These are phyloP conservation scores for Claviceps paspali DNA, from an alignment of 2,329 filamentous ascomycete genomes.

Conservation along the genomic window DNA sequence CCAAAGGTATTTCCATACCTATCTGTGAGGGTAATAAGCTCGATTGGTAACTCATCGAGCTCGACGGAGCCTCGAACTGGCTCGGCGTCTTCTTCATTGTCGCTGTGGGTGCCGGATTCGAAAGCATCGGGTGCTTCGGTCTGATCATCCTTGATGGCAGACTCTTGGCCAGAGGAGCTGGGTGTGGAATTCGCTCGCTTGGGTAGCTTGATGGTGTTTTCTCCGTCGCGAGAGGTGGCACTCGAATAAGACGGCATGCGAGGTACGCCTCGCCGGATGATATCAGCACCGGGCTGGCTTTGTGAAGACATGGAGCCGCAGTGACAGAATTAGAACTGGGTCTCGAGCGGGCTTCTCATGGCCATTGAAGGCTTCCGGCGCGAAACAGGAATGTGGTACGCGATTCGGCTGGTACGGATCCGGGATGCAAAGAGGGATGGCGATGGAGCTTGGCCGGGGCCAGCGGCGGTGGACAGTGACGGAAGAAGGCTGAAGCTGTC, in stretches of 20 bases:
- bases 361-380: not conserved
- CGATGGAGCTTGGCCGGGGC: not conserved
- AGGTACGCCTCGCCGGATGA: conserved; percentile 15
- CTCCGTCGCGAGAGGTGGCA: conserved; percentile 14
- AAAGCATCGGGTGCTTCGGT: conserved; percentile 30
- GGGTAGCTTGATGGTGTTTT: conserved; percentile 18
- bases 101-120: conserved; percentile 27
- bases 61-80: conserved; percentile 44
- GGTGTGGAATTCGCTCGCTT: conserved; percentile 33
- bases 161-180: conserved; percentile 16
- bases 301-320: conserved; percentile 20
- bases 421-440: not conserved
- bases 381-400: not conserved
- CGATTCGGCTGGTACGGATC: not conserved
- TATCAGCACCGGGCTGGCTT: conserved; percentile 13
- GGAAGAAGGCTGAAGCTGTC: no score
- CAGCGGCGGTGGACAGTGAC: no score
- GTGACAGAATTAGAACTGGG: not conserved
- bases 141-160: conserved; percentile 13
- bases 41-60: conserved; percentile 82
- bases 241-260: conserved; percentile 17
- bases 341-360: not conserved
- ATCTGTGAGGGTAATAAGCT: conserved; percentile 80
- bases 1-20: no score
- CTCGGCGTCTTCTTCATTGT: conserved; percentile 31